Conservation (phyloP, 1,284 basidiomycete species). For the Rhodotorula sp. region DNA sequence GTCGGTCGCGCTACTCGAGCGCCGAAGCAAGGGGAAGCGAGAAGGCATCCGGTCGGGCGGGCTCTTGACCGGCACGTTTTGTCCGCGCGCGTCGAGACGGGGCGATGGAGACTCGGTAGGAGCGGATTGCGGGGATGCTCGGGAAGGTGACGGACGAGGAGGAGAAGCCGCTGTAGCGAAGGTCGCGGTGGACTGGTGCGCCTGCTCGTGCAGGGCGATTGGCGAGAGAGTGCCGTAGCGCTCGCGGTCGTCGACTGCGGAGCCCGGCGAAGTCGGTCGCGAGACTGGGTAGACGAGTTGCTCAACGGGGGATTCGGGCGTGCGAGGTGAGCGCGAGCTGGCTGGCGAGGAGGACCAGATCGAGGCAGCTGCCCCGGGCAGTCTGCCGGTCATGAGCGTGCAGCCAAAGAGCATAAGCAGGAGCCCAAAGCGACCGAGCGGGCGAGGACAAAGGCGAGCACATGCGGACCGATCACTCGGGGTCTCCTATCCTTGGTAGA, state of each 20-base stretch:
- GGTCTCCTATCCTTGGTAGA: too few species aligned
- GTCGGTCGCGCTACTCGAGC: not conserved
- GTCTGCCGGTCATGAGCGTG: too few species aligned
- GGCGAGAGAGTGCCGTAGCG: not conserved
- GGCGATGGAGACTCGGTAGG: too few species aligned
- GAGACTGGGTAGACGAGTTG: not conserved
- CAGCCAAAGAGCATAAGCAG: too few species aligned
- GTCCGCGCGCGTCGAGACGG: too few species aligned
- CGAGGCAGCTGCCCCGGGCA: not conserved
- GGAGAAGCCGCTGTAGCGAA: not conserved
- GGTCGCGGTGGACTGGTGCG: not conserved
- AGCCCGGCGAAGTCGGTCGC: not conserved
- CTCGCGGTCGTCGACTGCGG: not conserved
- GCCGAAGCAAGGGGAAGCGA: constrained; percentile 12
- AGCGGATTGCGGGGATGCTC: too few species aligned
- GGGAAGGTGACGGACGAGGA: too few species aligned
- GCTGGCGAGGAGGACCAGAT: not conserved
- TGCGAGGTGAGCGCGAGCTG: not conserved
- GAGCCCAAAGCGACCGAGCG: too few species aligned
- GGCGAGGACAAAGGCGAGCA: too few species aligned
- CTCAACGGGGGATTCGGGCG: not conserved
- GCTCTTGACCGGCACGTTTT: not conserved
- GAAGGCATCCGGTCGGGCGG: not conserved
- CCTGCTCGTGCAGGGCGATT: not conserved
- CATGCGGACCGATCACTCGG: too few species aligned